phyloP scores from a whole-genome alignment of 805 yeast genomes.

The Lipomyces sp. region DNA sequence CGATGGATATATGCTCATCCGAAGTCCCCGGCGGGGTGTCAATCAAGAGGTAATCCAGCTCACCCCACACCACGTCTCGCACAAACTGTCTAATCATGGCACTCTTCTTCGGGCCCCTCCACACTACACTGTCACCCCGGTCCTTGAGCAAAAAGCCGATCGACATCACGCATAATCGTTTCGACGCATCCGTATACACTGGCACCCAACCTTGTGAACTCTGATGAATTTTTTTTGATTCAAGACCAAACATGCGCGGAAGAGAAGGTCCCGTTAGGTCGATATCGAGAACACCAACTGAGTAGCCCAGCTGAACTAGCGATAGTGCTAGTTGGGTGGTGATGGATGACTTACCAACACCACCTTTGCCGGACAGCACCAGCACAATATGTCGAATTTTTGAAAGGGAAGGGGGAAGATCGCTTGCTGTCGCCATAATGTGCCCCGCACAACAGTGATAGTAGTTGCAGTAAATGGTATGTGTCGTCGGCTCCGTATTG shows the following conservation, averaged over 20 bases:
- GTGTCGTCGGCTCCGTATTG: too few relatives aligned
- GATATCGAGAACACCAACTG: slow-evolving; percentile 93
- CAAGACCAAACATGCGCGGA: slow-evolving; percentile 96
- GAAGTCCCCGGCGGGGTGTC: slow-evolving; percentile 99
- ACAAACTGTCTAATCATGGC: slow-evolving; percentile 96
- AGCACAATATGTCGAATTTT: slow-evolving; percentile 76
- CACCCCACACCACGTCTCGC: slow-evolving; percentile 90
- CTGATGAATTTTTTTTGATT: slow-evolving; percentile 77
- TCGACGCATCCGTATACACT: slow-evolving; percentile 56
- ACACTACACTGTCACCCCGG: slow-evolving; percentile 88
- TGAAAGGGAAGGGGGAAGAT: slow-evolving; percentile 45
- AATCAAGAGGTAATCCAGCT: slow-evolving; percentile 72
- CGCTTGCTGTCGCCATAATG: background rate
- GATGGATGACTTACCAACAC: slow-evolving; percentile 96
- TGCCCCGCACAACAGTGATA: background rate
- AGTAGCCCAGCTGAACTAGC: slow-evolving; percentile 67
- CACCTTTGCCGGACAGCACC: slow-evolving; percentile 92
- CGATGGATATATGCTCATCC: slow-evolving; percentile 96
- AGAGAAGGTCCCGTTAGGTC: slow-evolving; percentile 96
- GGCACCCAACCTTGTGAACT: slow-evolving; percentile 91
- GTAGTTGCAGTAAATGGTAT: background rate
- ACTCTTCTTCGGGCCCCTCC: slow-evolving; percentile 99
- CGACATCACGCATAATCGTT: slow-evolving; percentile 72
- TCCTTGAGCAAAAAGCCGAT: slow-evolving; percentile 84
- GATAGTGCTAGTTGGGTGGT: slow-evolving; percentile 93